These are phyloP conservation scores for Setaria italica DNA, from an alignment of 202 grass and related monocot genomes.

Conservation along the genomic window DNA sequence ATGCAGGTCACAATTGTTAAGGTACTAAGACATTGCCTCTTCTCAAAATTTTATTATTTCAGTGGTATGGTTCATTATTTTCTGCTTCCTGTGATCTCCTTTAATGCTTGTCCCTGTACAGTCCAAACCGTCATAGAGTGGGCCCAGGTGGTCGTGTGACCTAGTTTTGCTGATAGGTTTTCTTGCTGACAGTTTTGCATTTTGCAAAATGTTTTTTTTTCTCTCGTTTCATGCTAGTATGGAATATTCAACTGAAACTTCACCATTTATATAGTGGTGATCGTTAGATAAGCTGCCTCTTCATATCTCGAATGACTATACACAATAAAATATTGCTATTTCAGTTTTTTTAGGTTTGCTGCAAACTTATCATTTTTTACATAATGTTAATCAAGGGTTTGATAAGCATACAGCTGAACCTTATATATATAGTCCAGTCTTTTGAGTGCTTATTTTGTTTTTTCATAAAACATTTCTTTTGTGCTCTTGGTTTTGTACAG, in stretches of 20 bases:
- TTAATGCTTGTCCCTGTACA: slow-evolving; percentile 30
- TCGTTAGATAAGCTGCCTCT: not conserved
- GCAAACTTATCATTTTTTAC: not conserved
- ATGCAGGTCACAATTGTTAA: slow-evolving; percentile 86
- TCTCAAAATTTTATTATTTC: slow-evolving; percentile 23
- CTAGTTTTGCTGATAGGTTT: not conserved
- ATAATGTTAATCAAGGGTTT: slow-evolving; percentile 17
- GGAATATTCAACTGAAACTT: not conserved
- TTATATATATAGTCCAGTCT: slow-evolving; percentile 10
- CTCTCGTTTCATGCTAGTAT: not conserved
- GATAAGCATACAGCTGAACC: slow-evolving; percentile 10
- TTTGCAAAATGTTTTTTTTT: slow-evolving; percentile 4
- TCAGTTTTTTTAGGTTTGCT: slow-evolving; percentile 28
- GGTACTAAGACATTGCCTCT: slow-evolving; percentile 58
- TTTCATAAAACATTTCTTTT: slow-evolving; percentile 9
- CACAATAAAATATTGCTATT: slow-evolving; percentile 31
- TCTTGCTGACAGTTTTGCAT: not conserved
- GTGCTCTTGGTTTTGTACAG: slow-evolving; percentile 53
- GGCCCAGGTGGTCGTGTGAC: not conserved
- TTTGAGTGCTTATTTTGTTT: not conserved
- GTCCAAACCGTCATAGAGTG: not conserved
- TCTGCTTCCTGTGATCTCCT: slow-evolving; percentile 25
- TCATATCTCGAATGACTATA: slow-evolving; percentile 8
- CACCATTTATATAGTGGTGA: not conserved
- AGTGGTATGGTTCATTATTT: slow-evolving; percentile 25